Evolutionary conservation across 768 basidiomycete species (phyloP).

Genomic region (Pisolithus marmoratus): DNA sequence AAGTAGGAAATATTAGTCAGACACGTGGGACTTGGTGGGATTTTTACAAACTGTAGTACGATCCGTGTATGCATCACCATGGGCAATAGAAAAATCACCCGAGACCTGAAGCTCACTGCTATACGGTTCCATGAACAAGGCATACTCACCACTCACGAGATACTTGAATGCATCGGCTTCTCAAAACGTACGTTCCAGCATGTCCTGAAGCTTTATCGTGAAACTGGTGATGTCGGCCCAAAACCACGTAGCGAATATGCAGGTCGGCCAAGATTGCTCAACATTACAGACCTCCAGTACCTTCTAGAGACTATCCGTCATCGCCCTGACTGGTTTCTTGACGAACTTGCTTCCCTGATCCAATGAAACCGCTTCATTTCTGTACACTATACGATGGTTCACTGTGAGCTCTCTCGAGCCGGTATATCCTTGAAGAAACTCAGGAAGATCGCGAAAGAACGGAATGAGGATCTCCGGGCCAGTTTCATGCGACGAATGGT

Average conservation of each 20-base stretch:
- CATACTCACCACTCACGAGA: conserved; percentile 1
- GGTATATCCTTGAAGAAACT: no score
- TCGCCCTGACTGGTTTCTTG: conserved; percentile 29
- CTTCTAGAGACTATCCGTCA: conserved; percentile 16
- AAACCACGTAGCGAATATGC: no score
- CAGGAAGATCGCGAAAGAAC: no score
- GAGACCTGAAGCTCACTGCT: not conserved
- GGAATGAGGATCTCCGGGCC: no score
- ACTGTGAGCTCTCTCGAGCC: conserved; percentile 21
- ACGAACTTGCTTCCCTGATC: conserved; percentile 22
- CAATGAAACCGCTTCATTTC: conserved; percentile 27
- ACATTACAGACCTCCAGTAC: no score
- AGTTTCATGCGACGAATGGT: no score
- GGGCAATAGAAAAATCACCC: not conserved
- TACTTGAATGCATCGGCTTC: no score
- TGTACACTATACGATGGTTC: conserved; percentile 29
- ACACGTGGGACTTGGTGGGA: not conserved
- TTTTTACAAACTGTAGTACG: not conserved
- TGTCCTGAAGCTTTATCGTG: no score
- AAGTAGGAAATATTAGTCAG: not conserved
- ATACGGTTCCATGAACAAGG: not conserved
- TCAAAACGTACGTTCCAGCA: no score
- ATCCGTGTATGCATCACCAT: not conserved
- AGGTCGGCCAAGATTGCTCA: no score
- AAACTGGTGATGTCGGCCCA: no score